Evolutionary conservation across 345 rosid genomes (phyloP).

Genomic region (Populus ilicifolia): DNA sequence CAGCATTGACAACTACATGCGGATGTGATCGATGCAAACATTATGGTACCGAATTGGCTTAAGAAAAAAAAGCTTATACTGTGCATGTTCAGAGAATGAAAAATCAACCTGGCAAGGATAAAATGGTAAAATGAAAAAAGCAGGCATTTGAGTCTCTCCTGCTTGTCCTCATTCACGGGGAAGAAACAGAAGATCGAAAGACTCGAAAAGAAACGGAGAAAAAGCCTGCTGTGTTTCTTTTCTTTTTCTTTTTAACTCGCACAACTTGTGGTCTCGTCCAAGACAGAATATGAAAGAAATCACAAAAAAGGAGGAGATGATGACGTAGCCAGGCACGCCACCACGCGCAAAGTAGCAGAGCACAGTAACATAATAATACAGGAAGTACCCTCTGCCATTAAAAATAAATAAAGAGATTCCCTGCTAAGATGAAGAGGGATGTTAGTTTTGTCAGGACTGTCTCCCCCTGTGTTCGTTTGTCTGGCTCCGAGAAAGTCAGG

Average conservation of each 20-base stretch:
- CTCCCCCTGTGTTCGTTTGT: constrained; percentile 10
- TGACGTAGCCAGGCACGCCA: constrained; percentile 42
- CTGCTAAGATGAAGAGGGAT: neutral
- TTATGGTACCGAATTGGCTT: neutral
- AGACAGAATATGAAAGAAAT: neutral
- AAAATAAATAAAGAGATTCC: neutral
- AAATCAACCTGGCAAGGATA: neutral
- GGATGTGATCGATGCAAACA: neutral
- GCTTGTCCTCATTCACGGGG: neutral
- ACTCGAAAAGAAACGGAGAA: neutral
- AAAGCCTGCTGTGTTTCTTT: neutral
- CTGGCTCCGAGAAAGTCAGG: constrained; percentile 19
- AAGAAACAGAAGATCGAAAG: constrained; percentile 1
- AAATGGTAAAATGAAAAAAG: neutral
- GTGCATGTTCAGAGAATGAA: too few relatives aligned
- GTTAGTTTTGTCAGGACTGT: constrained; percentile 15
- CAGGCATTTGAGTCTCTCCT: neutral
- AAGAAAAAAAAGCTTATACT: too few relatives aligned
- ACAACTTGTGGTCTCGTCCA: neutral
- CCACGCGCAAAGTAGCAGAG: constrained; percentile 8
- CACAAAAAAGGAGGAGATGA: constrained; percentile 13
- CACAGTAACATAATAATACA: neutral
- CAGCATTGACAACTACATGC: neutral
- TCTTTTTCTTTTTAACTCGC: neutral
- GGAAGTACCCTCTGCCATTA: neutral